Evolutionary conservation across 202 grass and related monocot genomes (phyloP).

Genomic region (Panicum virgatum): DNA sequence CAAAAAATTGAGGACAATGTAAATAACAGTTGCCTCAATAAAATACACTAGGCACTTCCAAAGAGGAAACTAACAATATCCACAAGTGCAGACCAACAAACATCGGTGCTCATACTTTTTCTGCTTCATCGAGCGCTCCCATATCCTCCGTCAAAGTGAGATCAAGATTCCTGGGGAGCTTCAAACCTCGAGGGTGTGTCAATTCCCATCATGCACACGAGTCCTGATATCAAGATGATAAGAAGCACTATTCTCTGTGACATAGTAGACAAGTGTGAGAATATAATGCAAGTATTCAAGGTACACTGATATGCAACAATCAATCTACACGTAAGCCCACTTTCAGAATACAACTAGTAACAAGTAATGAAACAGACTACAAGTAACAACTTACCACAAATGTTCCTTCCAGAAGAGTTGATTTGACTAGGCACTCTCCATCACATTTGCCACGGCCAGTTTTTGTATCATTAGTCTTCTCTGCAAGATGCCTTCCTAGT

Average conservation of each 20-base stretch:
- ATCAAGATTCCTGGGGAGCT: conserved; percentile 67
- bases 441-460: conserved; percentile 53
- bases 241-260: conserved; percentile 86
- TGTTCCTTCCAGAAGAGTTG: conserved; percentile 77
- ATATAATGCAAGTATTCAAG: neutral
- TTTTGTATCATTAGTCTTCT: conserved; percentile 55
- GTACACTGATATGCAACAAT: neutral
- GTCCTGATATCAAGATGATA: conserved; percentile 94
- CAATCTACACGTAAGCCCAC: neutral
- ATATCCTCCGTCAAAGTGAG: neutral
- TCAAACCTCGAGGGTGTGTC: conserved; percentile 81
- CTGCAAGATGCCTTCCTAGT: conserved; percentile 68
- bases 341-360: conserved; percentile 14
- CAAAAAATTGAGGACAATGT: conserved; percentile 16
- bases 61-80: conserved; percentile 42
- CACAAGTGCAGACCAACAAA: conserved; percentile 28
- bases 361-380: neutral
- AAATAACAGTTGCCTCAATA: conserved; percentile 2
- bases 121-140: conserved; percentile 6
- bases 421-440: conserved; percentile 70
- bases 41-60: conserved; percentile 25
- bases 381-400: conserved; percentile 81
- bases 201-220: conserved; percentile 93
- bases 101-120: conserved; percentile 13
- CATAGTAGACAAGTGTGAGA: conserved; percentile 16